Conservation (phyloP, 2,329 filamentous ascomycete genomes). For the Exophiala phaeomuriformis region DNA sequence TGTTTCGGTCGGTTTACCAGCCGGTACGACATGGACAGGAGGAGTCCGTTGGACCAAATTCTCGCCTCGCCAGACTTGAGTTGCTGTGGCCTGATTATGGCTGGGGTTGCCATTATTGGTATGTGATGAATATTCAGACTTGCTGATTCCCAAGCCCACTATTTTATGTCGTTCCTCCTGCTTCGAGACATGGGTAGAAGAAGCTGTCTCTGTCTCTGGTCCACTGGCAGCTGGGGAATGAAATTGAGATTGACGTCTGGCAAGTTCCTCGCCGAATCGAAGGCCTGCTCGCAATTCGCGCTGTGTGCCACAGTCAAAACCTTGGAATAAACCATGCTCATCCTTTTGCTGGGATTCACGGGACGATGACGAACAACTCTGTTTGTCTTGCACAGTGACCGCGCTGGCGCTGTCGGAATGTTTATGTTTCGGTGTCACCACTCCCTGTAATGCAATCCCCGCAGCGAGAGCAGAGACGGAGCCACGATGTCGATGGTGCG, state of each 20-base stretch:
- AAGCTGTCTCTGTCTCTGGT: not conserved
- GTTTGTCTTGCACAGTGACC: slow-evolving; percentile 9
- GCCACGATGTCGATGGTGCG: slow-evolving; percentile 18
- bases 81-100: not conserved
- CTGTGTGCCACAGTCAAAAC: slow-evolving; percentile 35
- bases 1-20: not conserved
- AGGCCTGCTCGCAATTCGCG: slow-evolving; percentile 38
- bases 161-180: not conserved
- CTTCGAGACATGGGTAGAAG: not conserved
- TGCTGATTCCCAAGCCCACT: not conserved
- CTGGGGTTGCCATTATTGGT: not conserved
- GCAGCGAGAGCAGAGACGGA: slow-evolving; percentile 16
- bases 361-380: slow-evolving; percentile 3
- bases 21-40: slow-evolving; percentile 2
- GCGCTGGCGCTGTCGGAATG: slow-evolving; percentile 5
- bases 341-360: slow-evolving; percentile 2
- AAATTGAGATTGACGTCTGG: slow-evolving; percentile 30
- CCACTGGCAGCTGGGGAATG: not conserved
- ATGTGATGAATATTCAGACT: no score
- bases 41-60: slow-evolving; percentile 12
- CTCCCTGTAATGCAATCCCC: slow-evolving; percentile 21
- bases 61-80: slow-evolving; percentile 14
- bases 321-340: slow-evolving; percentile 18
- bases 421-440: slow-evolving; percentile 17
- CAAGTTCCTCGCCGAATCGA: slow-evolving; percentile 39